Base-by-base conservation (phyloP, 768 basidiomycete species). In the Cantharellus cinnabarinus region DNA sequence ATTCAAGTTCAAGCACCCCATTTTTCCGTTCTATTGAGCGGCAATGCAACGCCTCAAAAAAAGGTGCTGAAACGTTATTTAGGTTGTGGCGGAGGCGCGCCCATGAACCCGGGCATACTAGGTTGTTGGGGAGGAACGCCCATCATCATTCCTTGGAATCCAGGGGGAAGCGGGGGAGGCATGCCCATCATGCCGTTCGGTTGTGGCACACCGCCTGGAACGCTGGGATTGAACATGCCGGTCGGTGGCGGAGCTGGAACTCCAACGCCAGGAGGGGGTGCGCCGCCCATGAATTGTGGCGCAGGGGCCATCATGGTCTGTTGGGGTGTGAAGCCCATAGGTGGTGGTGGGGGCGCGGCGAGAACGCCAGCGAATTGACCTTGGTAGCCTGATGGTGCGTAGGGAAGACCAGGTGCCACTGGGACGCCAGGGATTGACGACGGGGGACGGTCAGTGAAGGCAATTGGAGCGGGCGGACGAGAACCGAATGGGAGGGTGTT, bases 331-430 rank as follows among this genome's bases (percentile, higher is more conserved):
- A 88, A 88, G 5, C 86, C 87, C 56, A 83, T 79, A 0, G 87
- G 86, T 0, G 88, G 86, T 2, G 85, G 81, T 0, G 85, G 85
- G 79, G 81, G 2, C 5, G 65, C 67, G 0, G 89, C 85, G 59
- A 95, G 76, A 14, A 78, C 83, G 42, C 90, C 90, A 5, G 90
- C 90, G 67, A 90, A 94, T 71, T 93, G 90, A n/a, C 90, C 90
- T 72, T 86, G 82, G 66, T 87, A 85, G 78, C 66, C 78, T 70
- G 85, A 81, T 15, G 82, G 82, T 29, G 81, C 80, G 35, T 10
- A 37, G 14, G 65, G n/a, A 10, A 68, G 51, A n/a, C 65, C 50
- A 85, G 83, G 34, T 78, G 65, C 78, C 70, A 85, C 81, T 14
- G 82, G 81, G 29, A 81, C 81, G 4, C 54, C 60, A 15, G 59